These are phyloP conservation scores for Cutaneotrichosporon arboriforme DNA, from an alignment of 1,284 basidiomycete species.

Conservation along the genomic window DNA sequence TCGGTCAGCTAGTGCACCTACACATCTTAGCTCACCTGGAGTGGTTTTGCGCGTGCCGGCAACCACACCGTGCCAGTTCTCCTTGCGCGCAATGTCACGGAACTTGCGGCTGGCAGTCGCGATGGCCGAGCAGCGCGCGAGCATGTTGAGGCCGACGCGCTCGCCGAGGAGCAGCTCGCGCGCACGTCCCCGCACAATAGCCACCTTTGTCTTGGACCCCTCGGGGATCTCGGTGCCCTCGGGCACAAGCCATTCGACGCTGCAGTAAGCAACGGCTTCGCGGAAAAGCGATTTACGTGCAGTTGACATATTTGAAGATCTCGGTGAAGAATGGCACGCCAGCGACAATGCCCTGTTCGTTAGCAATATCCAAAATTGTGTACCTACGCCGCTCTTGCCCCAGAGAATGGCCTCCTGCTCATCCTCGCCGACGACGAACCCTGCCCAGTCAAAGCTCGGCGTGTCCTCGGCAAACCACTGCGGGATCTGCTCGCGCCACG, in stretches of 20 bases:
- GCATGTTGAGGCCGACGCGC: slow-evolving; percentile 85
- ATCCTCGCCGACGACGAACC: slow-evolving; percentile 92
- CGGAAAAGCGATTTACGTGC: slow-evolving; percentile 60
- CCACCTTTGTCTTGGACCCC: slow-evolving; percentile 66
- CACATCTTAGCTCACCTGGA: slow-evolving; percentile 71
- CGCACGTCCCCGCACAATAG: slow-evolving; percentile 84
- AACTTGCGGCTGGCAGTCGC: slow-evolving; percentile 82
- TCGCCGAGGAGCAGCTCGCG: slow-evolving; percentile 88
- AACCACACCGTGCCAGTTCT: slow-evolving; percentile 81
- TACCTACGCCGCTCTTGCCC: slow-evolving; percentile 57
- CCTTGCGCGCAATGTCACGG: slow-evolving; percentile 69
- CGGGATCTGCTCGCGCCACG: slow-evolving; percentile 76
- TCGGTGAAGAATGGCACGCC: slow-evolving; percentile 95
- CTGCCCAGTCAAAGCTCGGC: slow-evolving; percentile 94
- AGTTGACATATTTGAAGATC: slow-evolving; percentile 82
- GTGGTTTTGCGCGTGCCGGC: slow-evolving; percentile 98
- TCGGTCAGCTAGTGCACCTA: no score
- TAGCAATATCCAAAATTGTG: background rate
- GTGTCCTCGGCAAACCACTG: slow-evolving; percentile 90
- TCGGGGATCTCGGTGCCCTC: slow-evolving; percentile 78
- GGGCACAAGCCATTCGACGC: slow-evolving; percentile 84
- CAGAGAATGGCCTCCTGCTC: slow-evolving; percentile 79
- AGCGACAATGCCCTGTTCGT: slow-evolving; percentile 71
- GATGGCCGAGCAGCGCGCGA: slow-evolving; percentile 94
- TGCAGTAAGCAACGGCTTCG: slow-evolving; percentile 38